These are phyloP conservation scores for Coemansia umbellata DNA, from an alignment of 192 early-diverging fungal genomes.

Conservation along the genomic window DNA sequence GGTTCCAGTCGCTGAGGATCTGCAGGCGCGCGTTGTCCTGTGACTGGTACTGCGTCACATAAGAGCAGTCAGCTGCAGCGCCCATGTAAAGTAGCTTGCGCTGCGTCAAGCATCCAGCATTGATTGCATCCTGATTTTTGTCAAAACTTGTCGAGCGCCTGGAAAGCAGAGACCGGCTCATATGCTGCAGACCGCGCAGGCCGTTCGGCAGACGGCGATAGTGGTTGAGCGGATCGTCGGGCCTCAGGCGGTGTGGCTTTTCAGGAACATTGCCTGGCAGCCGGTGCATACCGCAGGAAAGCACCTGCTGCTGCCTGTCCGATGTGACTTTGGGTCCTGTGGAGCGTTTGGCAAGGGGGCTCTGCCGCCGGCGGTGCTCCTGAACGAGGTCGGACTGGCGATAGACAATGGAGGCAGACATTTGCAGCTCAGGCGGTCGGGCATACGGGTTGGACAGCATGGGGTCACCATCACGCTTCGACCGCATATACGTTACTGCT, in stretches of 20 bases:
- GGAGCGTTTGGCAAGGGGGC: background rate
- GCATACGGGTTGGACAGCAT: conserved; percentile 26
- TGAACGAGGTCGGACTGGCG: conserved; percentile 57
- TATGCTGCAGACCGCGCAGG: conserved; percentile 11
- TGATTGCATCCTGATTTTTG: conserved; percentile 14
- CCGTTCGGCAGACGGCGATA: background rate
- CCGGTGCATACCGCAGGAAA: conserved; percentile 23
- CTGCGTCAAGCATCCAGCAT: conserved; percentile 27
- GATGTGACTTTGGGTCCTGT: background rate
- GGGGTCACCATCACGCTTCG: conserved; percentile 55
- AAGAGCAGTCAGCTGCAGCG: conserved; percentile 74
- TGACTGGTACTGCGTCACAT: conserved; percentile 55
- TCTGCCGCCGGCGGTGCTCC: conserved; percentile 1
- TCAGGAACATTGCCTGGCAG: conserved; percentile 6
- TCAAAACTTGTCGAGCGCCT: conserved; percentile 28
- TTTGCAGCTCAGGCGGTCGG: conserved; percentile 11
- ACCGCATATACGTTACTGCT: conserved; percentile 50
- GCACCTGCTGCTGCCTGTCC: background rate
- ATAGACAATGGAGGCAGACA: conserved; percentile 56
- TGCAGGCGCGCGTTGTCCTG: conserved; percentile 58
- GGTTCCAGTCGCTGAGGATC: conserved; percentile 81
- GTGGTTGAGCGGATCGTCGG: conserved; percentile 12
- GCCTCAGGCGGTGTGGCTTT: conserved; percentile 2
- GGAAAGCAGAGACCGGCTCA: conserved; percentile 21
- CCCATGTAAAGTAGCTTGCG: conserved; percentile 56